Conservation (phyloP, 805 yeast genomes). For the Candida michaelii region DNA sequence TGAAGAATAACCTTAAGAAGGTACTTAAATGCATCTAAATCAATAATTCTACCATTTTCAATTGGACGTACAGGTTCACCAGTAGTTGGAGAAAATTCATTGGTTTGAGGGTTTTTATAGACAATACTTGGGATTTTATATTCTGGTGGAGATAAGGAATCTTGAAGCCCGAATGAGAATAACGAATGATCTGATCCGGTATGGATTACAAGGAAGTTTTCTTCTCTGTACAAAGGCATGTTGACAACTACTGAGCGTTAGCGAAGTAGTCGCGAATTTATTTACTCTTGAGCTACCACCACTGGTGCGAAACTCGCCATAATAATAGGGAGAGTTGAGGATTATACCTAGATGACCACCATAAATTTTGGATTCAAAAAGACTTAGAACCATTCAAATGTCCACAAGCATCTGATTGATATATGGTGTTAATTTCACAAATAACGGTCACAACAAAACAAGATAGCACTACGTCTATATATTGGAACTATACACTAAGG, state of each 20-base stretch:
- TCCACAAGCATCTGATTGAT: no score
- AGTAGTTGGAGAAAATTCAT: slow-evolving; percentile 39
- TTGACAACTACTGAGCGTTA: background rate
- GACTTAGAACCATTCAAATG: no score
- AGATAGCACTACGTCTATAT: no score
- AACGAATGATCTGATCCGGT: slow-evolving; percentile 78
- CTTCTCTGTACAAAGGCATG: slow-evolving; percentile 48
- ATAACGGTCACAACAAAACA: no score
- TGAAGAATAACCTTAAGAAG: slow-evolving; percentile 48
- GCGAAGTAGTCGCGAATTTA: no score
- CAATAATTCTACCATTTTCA: slow-evolving; percentile 57
- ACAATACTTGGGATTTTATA: slow-evolving; percentile 78
- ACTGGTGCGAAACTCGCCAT: no score
- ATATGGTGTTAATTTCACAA: no score
- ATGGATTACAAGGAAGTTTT: slow-evolving; percentile 56
- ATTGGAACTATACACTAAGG: no score
- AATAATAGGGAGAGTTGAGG: no score
- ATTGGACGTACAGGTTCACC: slow-evolving; percentile 61
- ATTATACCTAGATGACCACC: no score
- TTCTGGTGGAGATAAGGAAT: slow-evolving; percentile 71
- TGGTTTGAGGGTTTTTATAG: slow-evolving; percentile 43
- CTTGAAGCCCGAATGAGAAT: slow-evolving; percentile 80
- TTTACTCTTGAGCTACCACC: no score
- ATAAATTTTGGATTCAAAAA: no score
- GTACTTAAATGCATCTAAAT: slow-evolving; percentile 70